A percentile compares a stretch with the other conserved stretches of the same genome.
Evolutionary conservation across 2,329 filamentous ascomycete species (phyloP).

Genomic region (Lecanicillium sp.): DNA sequence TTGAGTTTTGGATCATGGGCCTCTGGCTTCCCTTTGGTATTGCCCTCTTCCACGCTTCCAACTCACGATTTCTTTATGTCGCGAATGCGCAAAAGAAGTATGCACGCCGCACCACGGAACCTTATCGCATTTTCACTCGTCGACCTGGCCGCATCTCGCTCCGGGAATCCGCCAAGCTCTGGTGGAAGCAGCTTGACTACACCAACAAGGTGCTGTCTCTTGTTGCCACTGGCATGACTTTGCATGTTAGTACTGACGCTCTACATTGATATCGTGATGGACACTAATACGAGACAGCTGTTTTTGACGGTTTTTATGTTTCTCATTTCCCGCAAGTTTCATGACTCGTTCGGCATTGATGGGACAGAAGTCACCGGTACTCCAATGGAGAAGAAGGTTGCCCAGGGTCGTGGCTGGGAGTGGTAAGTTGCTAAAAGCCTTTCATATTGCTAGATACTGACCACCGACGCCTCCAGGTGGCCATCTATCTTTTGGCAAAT

Average conservation of each 20-base stretch:
- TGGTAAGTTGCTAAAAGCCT: constrained; percentile 32
- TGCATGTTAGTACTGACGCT: constrained; percentile 37
- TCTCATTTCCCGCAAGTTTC: constrained; percentile 57
- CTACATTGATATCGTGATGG: background rate
- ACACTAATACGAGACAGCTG: constrained; percentile 32
- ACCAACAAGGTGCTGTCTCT: constrained; percentile 39
- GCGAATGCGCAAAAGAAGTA: constrained; percentile 44
- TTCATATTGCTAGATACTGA: constrained; percentile 15
- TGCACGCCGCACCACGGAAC: constrained; percentile 13
- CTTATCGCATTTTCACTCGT: constrained; percentile 13
- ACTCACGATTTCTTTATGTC: constrained; percentile 51
- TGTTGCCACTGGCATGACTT: constrained; percentile 43
- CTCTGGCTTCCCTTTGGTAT: constrained; percentile 57
- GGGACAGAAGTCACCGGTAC: constrained; percentile 53
- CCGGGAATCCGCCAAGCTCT: constrained; percentile 22
- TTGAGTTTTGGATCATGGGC: constrained; percentile 61
- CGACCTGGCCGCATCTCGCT: constrained; percentile 12
- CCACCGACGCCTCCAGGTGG: constrained; percentile 23
- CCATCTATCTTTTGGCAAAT: constrained; percentile 57
- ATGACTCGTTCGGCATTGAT: constrained; percentile 49
- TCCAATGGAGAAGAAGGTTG: constrained; percentile 37
- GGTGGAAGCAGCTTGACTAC: constrained; percentile 33
- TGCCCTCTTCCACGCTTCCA: constrained; percentile 57
- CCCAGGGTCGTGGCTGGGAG: constrained; percentile 50
- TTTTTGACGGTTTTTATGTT: constrained; percentile 51